Conservation (phyloP, 768 basidiomycete species). For the Rhizopogon salebrosus region DNA sequence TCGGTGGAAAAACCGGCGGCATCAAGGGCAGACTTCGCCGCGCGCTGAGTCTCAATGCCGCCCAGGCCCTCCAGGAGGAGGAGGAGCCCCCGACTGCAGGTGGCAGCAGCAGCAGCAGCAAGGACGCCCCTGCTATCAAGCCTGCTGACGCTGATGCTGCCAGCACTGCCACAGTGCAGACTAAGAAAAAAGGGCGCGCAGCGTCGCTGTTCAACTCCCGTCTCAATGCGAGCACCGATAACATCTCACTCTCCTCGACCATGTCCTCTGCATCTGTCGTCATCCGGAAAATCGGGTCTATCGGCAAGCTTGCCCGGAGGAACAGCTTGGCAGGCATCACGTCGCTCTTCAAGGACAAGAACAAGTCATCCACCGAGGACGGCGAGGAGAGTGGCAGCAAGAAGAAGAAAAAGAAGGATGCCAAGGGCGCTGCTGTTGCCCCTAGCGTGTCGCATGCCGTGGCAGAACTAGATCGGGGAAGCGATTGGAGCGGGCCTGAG, state of each 20-base stretch:
- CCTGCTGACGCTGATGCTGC: conserved; percentile 18
- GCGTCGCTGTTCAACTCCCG: conserved; percentile 83
- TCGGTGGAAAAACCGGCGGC: conserved; percentile 57
- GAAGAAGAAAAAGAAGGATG: conserved; percentile 50
- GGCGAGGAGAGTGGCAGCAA: conserved; percentile 29
- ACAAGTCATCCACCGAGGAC: conserved; percentile 36
- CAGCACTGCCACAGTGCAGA: conserved; percentile 37
- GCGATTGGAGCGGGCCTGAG: conserved; percentile 47
- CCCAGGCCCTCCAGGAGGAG: conserved; percentile 51
- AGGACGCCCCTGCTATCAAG: conserved; percentile 22
- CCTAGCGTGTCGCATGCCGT: conserved; percentile 78
- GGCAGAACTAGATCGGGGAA: conserved; percentile 73
- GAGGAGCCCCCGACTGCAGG: conserved; percentile 30
- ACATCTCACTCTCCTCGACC: conserved; percentile 91
- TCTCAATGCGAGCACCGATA: conserved; percentile 85
- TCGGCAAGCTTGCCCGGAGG: conserved; percentile 83
- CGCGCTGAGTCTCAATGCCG: conserved; percentile 63
- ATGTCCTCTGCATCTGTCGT: conserved; percentile 94
- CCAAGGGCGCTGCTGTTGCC: conserved; percentile 60
- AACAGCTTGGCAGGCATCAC: conserved; percentile 91
- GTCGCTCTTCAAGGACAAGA: conserved; percentile 89
- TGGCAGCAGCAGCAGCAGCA: conserved; percentile 16
- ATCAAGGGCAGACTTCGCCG: conserved; percentile 75
- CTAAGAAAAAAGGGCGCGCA: conserved; percentile 70
- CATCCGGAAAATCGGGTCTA: conserved; percentile 90